A percentile compares a stretch with the other conserved stretches of the same genome.
phyloP scores from a whole-genome alignment of 2,329 filamentous ascomycete genomes.

The Aspergillus ochraceus region DNA sequence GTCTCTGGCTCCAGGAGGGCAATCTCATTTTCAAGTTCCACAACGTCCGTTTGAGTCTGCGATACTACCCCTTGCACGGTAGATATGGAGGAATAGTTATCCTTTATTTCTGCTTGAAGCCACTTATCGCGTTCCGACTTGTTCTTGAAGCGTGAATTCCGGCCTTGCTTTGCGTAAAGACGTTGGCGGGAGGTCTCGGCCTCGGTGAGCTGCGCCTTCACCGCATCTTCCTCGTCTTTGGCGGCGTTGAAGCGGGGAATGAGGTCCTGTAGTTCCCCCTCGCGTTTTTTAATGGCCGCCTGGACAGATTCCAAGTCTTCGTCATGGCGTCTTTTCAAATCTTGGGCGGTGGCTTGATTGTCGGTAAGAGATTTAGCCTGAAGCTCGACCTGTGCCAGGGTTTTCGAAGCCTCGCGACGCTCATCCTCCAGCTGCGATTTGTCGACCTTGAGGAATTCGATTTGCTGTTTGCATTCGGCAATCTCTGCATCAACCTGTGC shows the following conservation, averaged over 20 bases:
- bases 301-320: slow-evolving; percentile 71
- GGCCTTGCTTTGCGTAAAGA: slow-evolving; percentile 87
- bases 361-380: slow-evolving; percentile 80
- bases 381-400: slow-evolving; percentile 81
- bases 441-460: slow-evolving; percentile 82
- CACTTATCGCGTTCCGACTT: slow-evolving; percentile 86
- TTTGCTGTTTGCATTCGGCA: slow-evolving; percentile 73
- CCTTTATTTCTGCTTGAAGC: slow-evolving; percentile 76
- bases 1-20: slow-evolving; percentile 71
- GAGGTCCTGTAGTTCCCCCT: slow-evolving; percentile 73
- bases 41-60: slow-evolving; percentile 81
- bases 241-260: slow-evolving; percentile 73
- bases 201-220: slow-evolving; percentile 71
- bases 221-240: slow-evolving; percentile 69
- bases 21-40: slow-evolving; percentile 70
- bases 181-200: slow-evolving; percentile 74
- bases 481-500: slow-evolving; percentile 76
- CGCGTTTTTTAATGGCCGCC: slow-evolving; percentile 71
- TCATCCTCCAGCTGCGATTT: slow-evolving; percentile 87
- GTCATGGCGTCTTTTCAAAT: slow-evolving; percentile 69
- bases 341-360: slow-evolving; percentile 74
- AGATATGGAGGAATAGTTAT: slow-evolving; percentile 73
- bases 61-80: slow-evolving; percentile 81
- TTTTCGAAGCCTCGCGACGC: slow-evolving; percentile 75
- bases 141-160: slow-evolving; percentile 81